These are phyloP conservation scores for Lumnitzera racemosa DNA, from an alignment of 345 rosid genomes.

Conservation along the genomic window DNA sequence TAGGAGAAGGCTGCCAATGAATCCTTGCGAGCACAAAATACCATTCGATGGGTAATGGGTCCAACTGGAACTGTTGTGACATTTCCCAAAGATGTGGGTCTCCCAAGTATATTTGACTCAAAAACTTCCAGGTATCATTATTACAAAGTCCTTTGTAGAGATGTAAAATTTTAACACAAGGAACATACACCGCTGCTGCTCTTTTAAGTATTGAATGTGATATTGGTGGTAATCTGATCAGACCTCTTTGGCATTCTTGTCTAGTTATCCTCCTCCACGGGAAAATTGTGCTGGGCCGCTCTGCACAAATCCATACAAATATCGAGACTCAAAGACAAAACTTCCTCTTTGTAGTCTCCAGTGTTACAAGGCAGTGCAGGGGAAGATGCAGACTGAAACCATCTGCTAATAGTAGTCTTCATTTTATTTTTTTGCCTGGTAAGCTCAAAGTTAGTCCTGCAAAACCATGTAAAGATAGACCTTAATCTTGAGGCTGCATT, in stretches of 20 bases:
- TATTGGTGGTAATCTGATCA: conserved; percentile 1
- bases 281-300: conserved; percentile 83
- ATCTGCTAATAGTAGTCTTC: conserved; percentile 15
- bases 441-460: conserved; percentile 7
- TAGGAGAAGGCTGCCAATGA: conserved; percentile 80
- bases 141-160: background rate
- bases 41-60: conserved; percentile 61
- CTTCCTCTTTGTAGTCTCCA: conserved; percentile 87
- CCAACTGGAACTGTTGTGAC: conserved; percentile 71
- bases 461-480: conserved; percentile 6
- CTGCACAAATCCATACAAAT: conserved; percentile 68
- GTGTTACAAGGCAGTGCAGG: conserved; percentile 82
- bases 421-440: background rate
- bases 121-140: conserved; percentile 45
- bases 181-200: too few species aligned
- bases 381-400: conserved; percentile 20
- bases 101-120: conserved; percentile 63
- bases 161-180: background rate
- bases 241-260: conserved; percentile 6
- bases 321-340: conserved; percentile 81
- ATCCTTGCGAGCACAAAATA: conserved; percentile 33
- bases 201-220: too few species aligned
- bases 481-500: conserved; percentile 3
- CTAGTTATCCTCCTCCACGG: conserved; percentile 88
- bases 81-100: conserved; percentile 65